Evolutionary conservation across 768 basidiomycete genomes (phyloP).

Genomic region (Symmetrospora coprosmae): DNA sequence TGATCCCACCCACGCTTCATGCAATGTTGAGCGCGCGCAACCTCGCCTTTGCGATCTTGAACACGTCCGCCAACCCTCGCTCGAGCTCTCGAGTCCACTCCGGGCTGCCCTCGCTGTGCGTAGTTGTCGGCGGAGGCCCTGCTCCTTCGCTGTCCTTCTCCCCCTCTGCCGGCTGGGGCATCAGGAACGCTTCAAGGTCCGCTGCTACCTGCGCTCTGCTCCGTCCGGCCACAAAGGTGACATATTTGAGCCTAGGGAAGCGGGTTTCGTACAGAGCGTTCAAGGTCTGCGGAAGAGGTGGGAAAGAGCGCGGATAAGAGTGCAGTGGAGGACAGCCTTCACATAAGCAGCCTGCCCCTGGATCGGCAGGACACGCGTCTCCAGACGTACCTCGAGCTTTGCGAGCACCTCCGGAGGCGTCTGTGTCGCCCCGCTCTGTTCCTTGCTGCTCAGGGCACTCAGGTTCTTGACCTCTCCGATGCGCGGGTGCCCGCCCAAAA

Average conservation of each 20-base stretch:
- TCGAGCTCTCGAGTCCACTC: slow-evolving; percentile 4
- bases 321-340: too few relatives aligned
- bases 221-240: slow-evolving; percentile 39
- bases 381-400: slow-evolving; percentile 28
- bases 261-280: slow-evolving; percentile 37
- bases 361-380: too few relatives aligned
- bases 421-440: slow-evolving; percentile 34
- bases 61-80: slow-evolving; percentile 4
- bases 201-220: slow-evolving; percentile 19
- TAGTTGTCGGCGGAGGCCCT: neutral
- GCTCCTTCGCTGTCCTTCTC: slow-evolving; percentile 6
- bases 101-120: neutral
- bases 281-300: slow-evolving; percentile 26
- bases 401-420: slow-evolving; percentile 35
- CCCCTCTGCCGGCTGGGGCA: neutral
- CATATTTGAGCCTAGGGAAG: slow-evolving; percentile 38
- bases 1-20: too few relatives aligned
- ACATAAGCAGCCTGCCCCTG: neutral
- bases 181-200: slow-evolving; percentile 22
- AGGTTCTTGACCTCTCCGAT: slow-evolving; percentile 37
- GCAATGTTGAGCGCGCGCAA: too few relatives aligned
- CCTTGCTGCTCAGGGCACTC: slow-evolving; percentile 36
- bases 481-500: slow-evolving; percentile 39
- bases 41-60: slow-evolving; percentile 16
- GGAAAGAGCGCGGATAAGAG: neutral